phyloP scores from a whole-genome alignment of 2,329 filamentous ascomycete species.

The Cordyceps farinosa region DNA sequence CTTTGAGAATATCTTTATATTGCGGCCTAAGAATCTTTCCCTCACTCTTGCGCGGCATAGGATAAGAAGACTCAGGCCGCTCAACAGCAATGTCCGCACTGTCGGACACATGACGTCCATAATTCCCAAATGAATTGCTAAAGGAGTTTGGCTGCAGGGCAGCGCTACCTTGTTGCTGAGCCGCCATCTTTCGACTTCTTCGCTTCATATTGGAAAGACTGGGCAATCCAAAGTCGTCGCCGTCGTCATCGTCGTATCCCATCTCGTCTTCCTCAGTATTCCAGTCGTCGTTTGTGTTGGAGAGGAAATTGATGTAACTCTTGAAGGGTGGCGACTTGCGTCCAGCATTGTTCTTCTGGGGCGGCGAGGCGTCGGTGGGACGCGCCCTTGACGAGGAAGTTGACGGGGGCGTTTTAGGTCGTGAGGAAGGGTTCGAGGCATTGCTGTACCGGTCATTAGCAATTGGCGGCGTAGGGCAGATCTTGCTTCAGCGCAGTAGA shows the following conservation, averaged over 20 bases:
- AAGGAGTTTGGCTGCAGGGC: conserved; percentile 34
- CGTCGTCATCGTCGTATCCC: conserved; percentile 80
- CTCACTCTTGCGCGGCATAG: conserved; percentile 82
- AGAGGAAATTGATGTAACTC: conserved; percentile 77
- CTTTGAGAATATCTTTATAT: conserved; percentile 90
- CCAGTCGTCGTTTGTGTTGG: conserved; percentile 81
- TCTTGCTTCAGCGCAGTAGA: neutral
- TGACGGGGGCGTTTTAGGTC: conserved; percentile 74
- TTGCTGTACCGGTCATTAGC: conserved; percentile 43
- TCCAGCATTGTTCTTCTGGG: conserved; percentile 49
- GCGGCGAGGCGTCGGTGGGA: conserved; percentile 52
- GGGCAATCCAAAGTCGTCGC: conserved; percentile 92
- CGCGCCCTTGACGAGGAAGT: conserved; percentile 49
- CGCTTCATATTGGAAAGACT: conserved; percentile 89
- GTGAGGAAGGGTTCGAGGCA: conserved; percentile 56
- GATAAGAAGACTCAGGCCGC: conserved; percentile 76
- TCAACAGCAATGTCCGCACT: conserved; percentile 95
- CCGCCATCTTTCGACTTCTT: conserved; percentile 55
- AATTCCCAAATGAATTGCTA: conserved; percentile 36
- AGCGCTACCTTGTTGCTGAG: conserved; percentile 36
- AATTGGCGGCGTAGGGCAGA: conserved; percentile 5
- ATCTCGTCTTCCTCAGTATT: conserved; percentile 72
- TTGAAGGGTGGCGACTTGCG: conserved; percentile 63
- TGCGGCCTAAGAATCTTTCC: conserved; percentile 95
- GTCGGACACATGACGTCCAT: conserved; percentile 63